phyloP scores from a whole-genome alignment of 1,139 yeast species.

The Pichia sp. region DNA sequence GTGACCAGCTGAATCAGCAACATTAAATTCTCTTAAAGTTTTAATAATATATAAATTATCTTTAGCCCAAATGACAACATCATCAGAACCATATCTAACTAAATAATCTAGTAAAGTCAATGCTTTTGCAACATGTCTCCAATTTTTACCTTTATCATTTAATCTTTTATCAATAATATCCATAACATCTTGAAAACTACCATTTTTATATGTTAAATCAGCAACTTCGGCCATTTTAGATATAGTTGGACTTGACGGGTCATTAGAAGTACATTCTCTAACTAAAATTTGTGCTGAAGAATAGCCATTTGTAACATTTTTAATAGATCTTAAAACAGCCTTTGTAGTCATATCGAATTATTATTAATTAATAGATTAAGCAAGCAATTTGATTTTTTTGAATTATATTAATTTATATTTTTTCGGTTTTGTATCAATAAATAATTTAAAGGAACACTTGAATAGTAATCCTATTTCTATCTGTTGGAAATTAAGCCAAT shows the following conservation, averaged over 20 bases:
- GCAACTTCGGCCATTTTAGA: slow-evolving; percentile 84
- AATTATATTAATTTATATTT: no score
- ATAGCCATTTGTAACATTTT: slow-evolving; percentile 92
- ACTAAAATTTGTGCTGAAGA: slow-evolving; percentile 81
- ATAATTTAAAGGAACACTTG: no score
- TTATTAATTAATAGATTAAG: neutral
- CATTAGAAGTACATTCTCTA: slow-evolving; percentile 91
- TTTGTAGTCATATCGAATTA: slow-evolving; percentile 38
- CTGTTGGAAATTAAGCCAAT: no score
- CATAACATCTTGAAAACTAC: slow-evolving; percentile 86
- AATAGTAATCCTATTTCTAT: no score
- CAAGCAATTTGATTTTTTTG: no score
- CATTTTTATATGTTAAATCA: slow-evolving; percentile 61
- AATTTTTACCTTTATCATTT: slow-evolving; percentile 94
- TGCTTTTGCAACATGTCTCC: slow-evolving; percentile 95
- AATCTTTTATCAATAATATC: slow-evolving; percentile 91
- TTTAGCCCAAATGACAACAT: slow-evolving; percentile 90
- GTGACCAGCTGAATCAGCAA: slow-evolving; percentile 67
- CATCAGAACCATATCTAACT: slow-evolving; percentile 82
- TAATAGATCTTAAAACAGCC: slow-evolving; percentile 75
- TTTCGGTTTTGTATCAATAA: no score
- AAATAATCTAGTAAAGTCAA: slow-evolving; percentile 83
- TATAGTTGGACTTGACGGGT: slow-evolving; percentile 76
- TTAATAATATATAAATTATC: slow-evolving; percentile 86
- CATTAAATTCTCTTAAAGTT: slow-evolving; percentile 86